Percentiles rank a stretch among this genome's conserved stretches.
Conservation (phyloP, 768 basidiomycete species). For the Tricholoma sp. region DNA sequence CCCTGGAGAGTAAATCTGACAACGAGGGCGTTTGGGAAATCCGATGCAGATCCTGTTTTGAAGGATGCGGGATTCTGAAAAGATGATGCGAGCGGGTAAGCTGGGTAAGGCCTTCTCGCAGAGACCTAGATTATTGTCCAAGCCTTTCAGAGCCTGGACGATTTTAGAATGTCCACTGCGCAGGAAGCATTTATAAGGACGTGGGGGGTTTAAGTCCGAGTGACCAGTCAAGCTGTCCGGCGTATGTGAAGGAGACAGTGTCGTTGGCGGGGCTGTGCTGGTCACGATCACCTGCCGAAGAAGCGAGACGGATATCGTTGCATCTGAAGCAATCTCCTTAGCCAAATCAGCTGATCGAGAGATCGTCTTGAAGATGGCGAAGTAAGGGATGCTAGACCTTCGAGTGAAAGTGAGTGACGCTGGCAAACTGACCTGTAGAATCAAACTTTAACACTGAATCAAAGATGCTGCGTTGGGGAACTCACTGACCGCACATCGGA, state of each 20-base stretch:
- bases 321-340: conserved; percentile 64
- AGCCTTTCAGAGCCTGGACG: conserved; percentile 17
- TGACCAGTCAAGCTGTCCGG: conserved; percentile 43
- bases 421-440: conserved; percentile 56
- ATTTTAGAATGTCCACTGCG: conserved; percentile 21
- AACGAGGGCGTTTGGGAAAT: conserved; percentile 65
- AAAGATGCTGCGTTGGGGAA: neutral
- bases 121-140: conserved; percentile 19
- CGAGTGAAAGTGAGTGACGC: conserved; percentile 58
- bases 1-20: conserved; percentile 30
- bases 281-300: conserved; percentile 55
- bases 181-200: conserved; percentile 30
- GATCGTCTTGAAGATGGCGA: conserved; percentile 66
- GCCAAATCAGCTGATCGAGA: conserved; percentile 50
- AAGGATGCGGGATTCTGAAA: conserved; percentile 40
- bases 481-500: conserved; percentile 58
- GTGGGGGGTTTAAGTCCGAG: conserved; percentile 29
- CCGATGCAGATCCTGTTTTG: conserved; percentile 55
- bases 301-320: conserved; percentile 65
- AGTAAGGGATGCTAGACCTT: conserved; percentile 59
- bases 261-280: conserved; percentile 33
- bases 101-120: conserved; percentile 39
- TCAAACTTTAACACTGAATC: neutral
- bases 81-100: conserved; percentile 32
- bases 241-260: conserved; percentile 41